phyloP scores from a whole-genome alignment of 495 filamentous ascomycete genomes.

The Tuber aestivum region DNA sequence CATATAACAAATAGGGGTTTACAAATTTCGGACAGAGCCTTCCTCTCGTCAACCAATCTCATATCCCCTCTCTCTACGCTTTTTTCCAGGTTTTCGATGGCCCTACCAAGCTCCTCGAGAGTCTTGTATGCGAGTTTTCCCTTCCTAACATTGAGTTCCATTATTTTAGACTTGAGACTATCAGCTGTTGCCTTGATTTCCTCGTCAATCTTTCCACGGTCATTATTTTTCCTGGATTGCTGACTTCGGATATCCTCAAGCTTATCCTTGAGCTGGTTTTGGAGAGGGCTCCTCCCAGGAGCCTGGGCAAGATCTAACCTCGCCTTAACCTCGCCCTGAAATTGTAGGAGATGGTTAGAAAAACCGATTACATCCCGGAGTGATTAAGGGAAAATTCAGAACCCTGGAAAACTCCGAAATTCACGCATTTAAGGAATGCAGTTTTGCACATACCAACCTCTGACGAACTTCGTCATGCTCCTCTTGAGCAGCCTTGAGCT shows the following conservation, averaged over 20 bases:
- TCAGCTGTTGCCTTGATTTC: slow-evolving; percentile 81
- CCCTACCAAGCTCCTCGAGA: slow-evolving; percentile 75
- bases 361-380: slow-evolving; percentile 2
- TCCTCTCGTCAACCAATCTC: slow-evolving; percentile 95
- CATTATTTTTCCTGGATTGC: slow-evolving; percentile 76
- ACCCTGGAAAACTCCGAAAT: background rate
- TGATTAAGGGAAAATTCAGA: background rate
- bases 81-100: slow-evolving; percentile 72
- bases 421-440: background rate
- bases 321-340: slow-evolving; percentile 71
- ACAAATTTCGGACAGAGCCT: slow-evolving; percentile 74
- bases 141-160: slow-evolving; percentile 76
- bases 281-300: slow-evolving; percentile 58
- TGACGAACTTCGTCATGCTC: slow-evolving; percentile 67
- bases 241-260: slow-evolving; percentile 66
- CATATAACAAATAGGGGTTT: slow-evolving; percentile 36
- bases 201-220: slow-evolving; percentile 66
- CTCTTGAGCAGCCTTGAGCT: slow-evolving; percentile 71
- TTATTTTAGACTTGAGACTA: slow-evolving; percentile 69
- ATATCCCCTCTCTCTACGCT: slow-evolving; percentile 78
- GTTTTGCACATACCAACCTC: slow-evolving; percentile 61
- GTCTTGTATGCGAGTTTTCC: slow-evolving; percentile 73
- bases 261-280: slow-evolving; percentile 72
- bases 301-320: slow-evolving; percentile 75
- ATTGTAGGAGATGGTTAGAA: slow-evolving; percentile 24